Evolutionary conservation across 371 early-diverging fungal genomes (phyloP).

Genomic region (Apophysomyces trapeziformis): DNA sequence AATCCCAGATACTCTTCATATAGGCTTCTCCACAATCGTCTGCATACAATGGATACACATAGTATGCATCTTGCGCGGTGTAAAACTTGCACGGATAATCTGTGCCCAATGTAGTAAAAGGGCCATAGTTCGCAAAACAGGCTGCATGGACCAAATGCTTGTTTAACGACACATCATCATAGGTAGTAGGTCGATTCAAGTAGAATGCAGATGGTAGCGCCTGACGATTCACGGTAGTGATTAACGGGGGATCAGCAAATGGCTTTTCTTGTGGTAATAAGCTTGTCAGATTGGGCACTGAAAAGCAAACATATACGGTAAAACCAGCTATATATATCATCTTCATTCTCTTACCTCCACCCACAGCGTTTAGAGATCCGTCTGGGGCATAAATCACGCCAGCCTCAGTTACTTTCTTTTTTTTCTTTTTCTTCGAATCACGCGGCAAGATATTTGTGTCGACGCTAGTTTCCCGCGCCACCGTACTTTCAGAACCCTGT

Average conservation of each 20-base stretch:
- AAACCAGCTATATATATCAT: conserved; percentile 2
- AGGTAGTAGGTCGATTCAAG: conserved; percentile 27
- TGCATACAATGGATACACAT: conserved; percentile 63
- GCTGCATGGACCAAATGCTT: conserved; percentile 49
- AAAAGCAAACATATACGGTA: neutral
- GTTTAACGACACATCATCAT: conserved; percentile 43
- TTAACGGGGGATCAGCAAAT: conserved; percentile 42
- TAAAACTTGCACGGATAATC: conserved; percentile 56
- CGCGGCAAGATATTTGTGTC: conserved; percentile 32
- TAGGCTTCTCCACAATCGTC: conserved; percentile 70
- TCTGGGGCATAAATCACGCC: conserved; percentile 51
- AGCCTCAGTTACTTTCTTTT: conserved; percentile 48
- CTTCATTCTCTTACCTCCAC: conserved; percentile 33
- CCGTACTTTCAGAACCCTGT: conserved; percentile 29
- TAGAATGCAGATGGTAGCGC: conserved; percentile 53
- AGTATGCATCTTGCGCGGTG: conserved; percentile 48
- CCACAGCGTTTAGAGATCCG: conserved; percentile 47
- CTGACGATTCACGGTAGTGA: conserved; percentile 43
- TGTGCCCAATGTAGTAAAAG: conserved; percentile 53
- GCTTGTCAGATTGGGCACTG: conserved; percentile 30
- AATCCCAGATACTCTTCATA: conserved; percentile 64
- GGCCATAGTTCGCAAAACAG: conserved; percentile 59
- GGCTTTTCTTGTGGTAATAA: conserved; percentile 31
- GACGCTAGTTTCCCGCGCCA: conserved; percentile 30
- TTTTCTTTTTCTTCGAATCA: conserved; percentile 47